phyloP scores from a whole-genome alignment of 2,329 filamentous ascomycete genomes.

The Aspergillus udagawae region DNA sequence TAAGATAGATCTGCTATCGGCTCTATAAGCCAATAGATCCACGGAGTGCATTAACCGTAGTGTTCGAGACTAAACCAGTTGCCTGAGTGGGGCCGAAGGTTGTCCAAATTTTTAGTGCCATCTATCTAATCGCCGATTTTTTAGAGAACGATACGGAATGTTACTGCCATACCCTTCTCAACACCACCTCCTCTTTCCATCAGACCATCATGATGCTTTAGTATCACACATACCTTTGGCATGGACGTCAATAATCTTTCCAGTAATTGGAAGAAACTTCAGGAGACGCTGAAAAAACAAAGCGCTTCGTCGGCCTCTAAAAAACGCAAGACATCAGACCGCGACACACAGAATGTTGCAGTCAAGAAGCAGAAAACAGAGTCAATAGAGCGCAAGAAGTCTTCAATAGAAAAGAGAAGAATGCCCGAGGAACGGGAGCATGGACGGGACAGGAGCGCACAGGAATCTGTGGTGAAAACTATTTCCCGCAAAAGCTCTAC shows the following conservation, averaged over 20 bases:
- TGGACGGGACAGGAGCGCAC: slow-evolving; percentile 52
- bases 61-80: neutral
- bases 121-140: neutral
- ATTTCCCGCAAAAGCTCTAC: slow-evolving; percentile 60
- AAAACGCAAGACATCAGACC: slow-evolving; percentile 34
- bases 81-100: neutral
- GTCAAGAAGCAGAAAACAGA: slow-evolving; percentile 32
- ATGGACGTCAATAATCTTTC: slow-evolving; percentile 46
- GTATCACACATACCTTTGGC: slow-evolving; percentile 15
- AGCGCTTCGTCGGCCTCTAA: slow-evolving; percentile 17
- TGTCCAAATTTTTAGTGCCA: slow-evolving; percentile 16
- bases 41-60: neutral
- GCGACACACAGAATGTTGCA: slow-evolving; percentile 25
- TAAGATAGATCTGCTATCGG: neutral
- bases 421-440: slow-evolving; percentile 25
- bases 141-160: neutral
- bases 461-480: slow-evolving; percentile 57
- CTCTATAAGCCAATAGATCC: neutral
- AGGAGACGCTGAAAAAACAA: slow-evolving; percentile 40
- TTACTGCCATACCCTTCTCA: neutral
- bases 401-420: slow-evolving; percentile 26
- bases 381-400: slow-evolving; percentile 18
- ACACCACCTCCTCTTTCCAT: slow-evolving; percentile 1
- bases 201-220: slow-evolving; percentile 20
- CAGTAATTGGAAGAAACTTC: slow-evolving; percentile 50